phyloP scores from a whole-genome alignment of 2,329 filamentous ascomycete species.

The Podosphaera fusca region DNA sequence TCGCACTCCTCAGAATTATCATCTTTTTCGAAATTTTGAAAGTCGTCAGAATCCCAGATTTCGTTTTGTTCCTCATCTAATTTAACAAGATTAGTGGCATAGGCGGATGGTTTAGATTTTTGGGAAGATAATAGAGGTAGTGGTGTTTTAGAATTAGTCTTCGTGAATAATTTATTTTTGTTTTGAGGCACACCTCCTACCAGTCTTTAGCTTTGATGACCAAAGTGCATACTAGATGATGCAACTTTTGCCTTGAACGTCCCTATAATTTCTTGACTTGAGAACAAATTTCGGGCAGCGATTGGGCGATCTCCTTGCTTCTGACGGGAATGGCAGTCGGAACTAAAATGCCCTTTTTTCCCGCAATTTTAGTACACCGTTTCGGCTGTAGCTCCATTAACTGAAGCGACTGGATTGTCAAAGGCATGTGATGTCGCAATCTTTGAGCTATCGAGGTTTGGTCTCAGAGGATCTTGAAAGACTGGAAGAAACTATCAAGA shows the following conservation, averaged over 20 bases:
- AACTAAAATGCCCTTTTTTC: background rate
- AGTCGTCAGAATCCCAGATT: background rate
- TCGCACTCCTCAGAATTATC: background rate
- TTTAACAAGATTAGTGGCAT: background rate
- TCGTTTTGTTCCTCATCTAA: background rate
- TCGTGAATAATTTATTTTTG: background rate
- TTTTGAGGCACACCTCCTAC: background rate
- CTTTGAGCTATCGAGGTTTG: background rate
- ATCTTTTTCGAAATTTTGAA: background rate
- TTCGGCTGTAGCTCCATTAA: background rate
- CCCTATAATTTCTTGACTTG: background rate
- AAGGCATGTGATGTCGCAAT: background rate
- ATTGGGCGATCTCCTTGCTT: background rate
- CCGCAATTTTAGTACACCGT: background rate
- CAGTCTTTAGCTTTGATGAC: background rate
- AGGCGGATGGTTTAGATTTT: background rate
- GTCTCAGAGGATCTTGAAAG: background rate
- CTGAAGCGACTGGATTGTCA: background rate
- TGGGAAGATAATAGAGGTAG: background rate
- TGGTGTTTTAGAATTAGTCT: background rate
- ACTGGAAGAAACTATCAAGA: background rate
- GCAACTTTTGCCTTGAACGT: background rate
- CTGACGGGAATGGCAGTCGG: background rate
- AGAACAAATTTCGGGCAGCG: background rate
- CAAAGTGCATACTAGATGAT: background rate